Conservation (phyloP, 1,284 basidiomycete genomes). For the Mycocalia duriaeana region DNA sequence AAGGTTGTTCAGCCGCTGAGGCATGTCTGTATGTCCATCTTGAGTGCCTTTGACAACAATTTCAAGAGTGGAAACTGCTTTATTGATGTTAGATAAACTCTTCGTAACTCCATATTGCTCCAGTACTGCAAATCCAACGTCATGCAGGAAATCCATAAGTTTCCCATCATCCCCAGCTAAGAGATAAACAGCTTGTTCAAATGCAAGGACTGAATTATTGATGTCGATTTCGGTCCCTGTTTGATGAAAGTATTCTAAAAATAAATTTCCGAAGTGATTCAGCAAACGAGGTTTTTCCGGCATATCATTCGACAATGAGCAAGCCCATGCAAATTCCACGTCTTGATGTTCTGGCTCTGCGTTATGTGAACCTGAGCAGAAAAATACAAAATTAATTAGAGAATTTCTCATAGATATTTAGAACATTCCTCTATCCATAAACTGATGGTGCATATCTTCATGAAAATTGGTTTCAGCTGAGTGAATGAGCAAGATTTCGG, state of each 20-base stretch:
- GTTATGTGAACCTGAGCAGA: neutral
- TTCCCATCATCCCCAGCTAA: neutral
- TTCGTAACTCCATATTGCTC: neutral
- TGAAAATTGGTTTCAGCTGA: neutral
- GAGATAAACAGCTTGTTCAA: neutral
- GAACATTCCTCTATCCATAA: neutral
- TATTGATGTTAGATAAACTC: neutral
- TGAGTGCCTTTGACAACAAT: neutral
- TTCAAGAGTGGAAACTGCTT: neutral
- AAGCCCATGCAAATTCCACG: neutral
- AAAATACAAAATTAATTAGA: neutral
- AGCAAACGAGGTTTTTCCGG: slow-evolving; percentile 37
- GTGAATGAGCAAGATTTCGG: neutral
- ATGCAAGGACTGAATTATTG: neutral
- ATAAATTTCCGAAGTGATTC: neutral
- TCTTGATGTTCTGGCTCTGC: too few species aligned
- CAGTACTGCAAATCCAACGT: neutral
- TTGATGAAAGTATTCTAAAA: neutral
- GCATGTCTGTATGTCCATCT: neutral
- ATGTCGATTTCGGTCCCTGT: slow-evolving; percentile 75
- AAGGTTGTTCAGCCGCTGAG: neutral
- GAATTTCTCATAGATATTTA: neutral
- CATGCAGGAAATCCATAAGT: neutral
- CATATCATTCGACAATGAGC: slow-evolving; percentile 28
- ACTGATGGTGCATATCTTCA: neutral